These are phyloP conservation scores for Botryosphaeria dothidea DNA, from an alignment of 2,329 filamentous ascomycete species.

Conservation along the genomic window DNA sequence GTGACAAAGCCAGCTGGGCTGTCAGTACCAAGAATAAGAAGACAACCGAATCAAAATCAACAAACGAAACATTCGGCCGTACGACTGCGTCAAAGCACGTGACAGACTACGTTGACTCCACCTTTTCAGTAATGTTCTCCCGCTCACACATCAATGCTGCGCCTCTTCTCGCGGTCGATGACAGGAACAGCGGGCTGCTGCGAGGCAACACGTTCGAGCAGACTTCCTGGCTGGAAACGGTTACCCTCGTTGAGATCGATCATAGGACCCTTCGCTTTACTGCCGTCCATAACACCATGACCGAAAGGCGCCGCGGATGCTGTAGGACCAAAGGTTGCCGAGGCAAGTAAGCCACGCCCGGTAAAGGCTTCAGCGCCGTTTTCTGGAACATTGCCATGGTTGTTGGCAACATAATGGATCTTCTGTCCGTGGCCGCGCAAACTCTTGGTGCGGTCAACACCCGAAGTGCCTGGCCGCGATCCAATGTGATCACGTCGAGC, in stretches of 20 bases:
- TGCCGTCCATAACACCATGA: conserved; percentile 48
- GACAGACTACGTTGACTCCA: not conserved
- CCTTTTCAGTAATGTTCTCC: not conserved
- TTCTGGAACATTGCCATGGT: conserved; percentile 26
- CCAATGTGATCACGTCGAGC: conserved; percentile 33
- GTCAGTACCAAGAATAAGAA: not conserved
- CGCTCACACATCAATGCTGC: conserved; percentile 16
- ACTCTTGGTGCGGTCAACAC: conserved; percentile 28
- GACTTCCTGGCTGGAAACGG: conserved; percentile 49
- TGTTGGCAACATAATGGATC: conserved; percentile 28
- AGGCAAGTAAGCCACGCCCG: conserved; percentile 45
- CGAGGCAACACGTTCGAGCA: conserved; percentile 46
- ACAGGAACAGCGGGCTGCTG: conserved; percentile 33
- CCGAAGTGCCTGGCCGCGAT: conserved; percentile 35
- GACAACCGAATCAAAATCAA: not conserved
- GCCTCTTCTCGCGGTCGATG: conserved; percentile 39
- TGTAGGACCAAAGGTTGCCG: conserved; percentile 41
- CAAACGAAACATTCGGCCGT: not conserved
- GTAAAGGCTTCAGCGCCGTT: conserved; percentile 44
- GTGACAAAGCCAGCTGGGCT: not conserved
- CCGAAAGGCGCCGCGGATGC: conserved; percentile 36
- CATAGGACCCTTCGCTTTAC: conserved; percentile 47
- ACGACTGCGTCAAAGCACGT: not conserved
- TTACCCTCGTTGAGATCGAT: conserved; percentile 44
- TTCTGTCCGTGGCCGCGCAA: conserved; percentile 35